phyloP scores from a whole-genome alignment of 1,284 basidiomycete species.

The Ustilago tritici region DNA sequence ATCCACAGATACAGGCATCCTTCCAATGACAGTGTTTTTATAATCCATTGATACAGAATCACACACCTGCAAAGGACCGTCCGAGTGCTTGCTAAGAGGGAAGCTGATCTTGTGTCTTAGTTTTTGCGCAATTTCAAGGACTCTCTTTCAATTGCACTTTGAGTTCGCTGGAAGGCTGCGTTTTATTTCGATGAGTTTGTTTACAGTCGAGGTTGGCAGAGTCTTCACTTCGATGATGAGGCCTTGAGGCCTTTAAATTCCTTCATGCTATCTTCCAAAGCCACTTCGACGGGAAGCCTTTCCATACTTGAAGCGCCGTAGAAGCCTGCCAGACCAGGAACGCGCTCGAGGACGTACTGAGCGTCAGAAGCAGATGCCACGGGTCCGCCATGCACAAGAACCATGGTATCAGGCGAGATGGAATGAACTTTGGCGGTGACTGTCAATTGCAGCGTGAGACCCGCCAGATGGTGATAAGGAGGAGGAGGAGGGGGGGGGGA shows the following conservation, averaged over 20 bases:
- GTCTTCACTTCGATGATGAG: conserved; percentile 1
- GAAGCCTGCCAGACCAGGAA: conserved; percentile 44
- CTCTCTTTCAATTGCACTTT: background rate
- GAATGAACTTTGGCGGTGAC: conserved; percentile 36
- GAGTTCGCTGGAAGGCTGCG: background rate
- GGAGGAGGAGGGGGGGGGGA: no score
- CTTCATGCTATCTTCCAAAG: conserved; percentile 43
- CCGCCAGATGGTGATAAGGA: no score
- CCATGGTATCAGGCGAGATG: conserved; percentile 37
- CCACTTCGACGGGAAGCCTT: conserved; percentile 46
- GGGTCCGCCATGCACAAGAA: conserved; percentile 48
- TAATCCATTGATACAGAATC: conserved; percentile 7
- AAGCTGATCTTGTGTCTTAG: background rate
- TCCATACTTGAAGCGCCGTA: conserved; percentile 54
- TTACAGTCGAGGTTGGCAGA: background rate
- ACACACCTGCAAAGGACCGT: background rate
- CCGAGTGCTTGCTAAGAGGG: background rate
- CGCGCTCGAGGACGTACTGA: conserved; percentile 46
- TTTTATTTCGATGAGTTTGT: background rate
- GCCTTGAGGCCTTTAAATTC: conserved; percentile 42
- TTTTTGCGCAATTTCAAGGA: background rate
- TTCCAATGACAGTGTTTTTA: conserved; percentile 1
- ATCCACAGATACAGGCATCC: background rate
- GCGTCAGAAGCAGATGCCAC: conserved; percentile 43
- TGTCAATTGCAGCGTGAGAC: background rate